Base-by-base conservation (phyloP, 75 land plant genomes). In the Azolla pinnata region DNA sequence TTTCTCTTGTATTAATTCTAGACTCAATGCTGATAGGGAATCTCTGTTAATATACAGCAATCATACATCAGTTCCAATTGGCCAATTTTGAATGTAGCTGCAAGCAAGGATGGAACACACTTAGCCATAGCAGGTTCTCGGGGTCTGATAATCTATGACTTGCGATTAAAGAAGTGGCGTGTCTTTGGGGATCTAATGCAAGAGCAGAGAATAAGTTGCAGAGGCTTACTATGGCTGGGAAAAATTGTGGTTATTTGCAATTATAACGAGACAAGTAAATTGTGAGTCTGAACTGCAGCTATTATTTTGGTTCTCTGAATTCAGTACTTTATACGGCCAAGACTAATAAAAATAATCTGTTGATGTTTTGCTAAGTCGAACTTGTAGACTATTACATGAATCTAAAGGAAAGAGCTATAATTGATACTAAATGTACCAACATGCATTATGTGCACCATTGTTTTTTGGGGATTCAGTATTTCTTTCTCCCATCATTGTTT, bases 181-280 rank as follows among this genome's bases (percentile, higher is more conserved):
- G 76, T 89, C 14, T 95, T 95, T 83, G 99, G 99, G 25, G 99
- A 95, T 81, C 68, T 95, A 28, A 73, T 91, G 33, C 99, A 95
- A 73, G 99, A 95, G 52, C 96, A 95, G 61, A 72, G 71, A 54
- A 86, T 95, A 57, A 77, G 80, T 55, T 89, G 99, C 70, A 67
- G 67, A 57, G 96, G 96, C 44, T 79, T 95, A 69, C 57, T 86
- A 40, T 95, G 99, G 99, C 62, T 95, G 54, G 96, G 83, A 28
- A 95, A 82, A 60, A 89, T 89, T 56, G 71, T 93, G 55, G 88
- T 93, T 12, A 76, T 93, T 44, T 89, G 96, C 80, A 95, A 95
- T 70, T 86, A 81, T 44, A 53, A 75, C 38, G 74, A 81, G 42
- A 62, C 79, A 45, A 79, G 82, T 17, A 77, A 81, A 35, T 66